These are phyloP conservation scores for Phaeomoniella chlamydospora DNA, from an alignment of 2,329 filamentous ascomycete species.

Conservation along the genomic window DNA sequence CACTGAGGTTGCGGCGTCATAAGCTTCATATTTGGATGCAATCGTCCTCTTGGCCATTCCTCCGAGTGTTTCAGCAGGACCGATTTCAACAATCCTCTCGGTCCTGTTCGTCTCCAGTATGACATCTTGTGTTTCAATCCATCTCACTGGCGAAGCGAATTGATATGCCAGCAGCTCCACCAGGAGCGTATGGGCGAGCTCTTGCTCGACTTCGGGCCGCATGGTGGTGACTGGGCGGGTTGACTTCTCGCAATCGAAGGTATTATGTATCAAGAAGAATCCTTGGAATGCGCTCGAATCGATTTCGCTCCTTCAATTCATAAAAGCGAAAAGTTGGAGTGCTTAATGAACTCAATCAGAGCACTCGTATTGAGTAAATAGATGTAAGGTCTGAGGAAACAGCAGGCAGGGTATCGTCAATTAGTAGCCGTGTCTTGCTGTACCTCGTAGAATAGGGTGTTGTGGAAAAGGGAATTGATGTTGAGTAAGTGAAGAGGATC, in stretches of 20 bases:
- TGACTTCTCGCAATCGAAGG: conserved; percentile 11
- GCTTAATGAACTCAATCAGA: conserved; percentile 15
- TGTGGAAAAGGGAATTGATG: too few species aligned
- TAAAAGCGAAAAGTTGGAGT: conserved; percentile 5
- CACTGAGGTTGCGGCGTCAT: conserved; percentile 91
- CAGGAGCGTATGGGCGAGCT: conserved; percentile 94
- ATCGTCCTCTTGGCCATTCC: conserved; percentile 95
- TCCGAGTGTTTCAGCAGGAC: conserved; percentile 89
- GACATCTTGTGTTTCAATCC: conserved; percentile 99
- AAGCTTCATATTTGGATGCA: conserved; percentile 94
- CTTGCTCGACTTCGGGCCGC: conserved; percentile 98
- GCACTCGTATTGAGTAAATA: conserved; percentile 5
- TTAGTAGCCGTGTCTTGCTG: too few species aligned
- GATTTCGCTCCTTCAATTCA: background rate
- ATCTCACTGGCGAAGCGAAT: conserved; percentile 95
- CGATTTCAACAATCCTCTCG: conserved; percentile 94
- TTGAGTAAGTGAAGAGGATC: too few species aligned
- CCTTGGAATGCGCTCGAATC: too few species aligned
- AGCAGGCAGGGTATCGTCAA: too few species aligned
- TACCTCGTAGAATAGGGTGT: too few species aligned
- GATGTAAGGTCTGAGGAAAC: too few species aligned
- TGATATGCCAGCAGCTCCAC: conserved; percentile 98
- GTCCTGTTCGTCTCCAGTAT: conserved; percentile 92
- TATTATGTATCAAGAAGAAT: conserved; percentile 10
- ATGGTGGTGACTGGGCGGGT: conserved; percentile 48